Evolutionary conservation across 345 rosid species (phyloP), one percentile per base, ranked within the genome.

Genomic region (Erodium maritimum): DNA sequence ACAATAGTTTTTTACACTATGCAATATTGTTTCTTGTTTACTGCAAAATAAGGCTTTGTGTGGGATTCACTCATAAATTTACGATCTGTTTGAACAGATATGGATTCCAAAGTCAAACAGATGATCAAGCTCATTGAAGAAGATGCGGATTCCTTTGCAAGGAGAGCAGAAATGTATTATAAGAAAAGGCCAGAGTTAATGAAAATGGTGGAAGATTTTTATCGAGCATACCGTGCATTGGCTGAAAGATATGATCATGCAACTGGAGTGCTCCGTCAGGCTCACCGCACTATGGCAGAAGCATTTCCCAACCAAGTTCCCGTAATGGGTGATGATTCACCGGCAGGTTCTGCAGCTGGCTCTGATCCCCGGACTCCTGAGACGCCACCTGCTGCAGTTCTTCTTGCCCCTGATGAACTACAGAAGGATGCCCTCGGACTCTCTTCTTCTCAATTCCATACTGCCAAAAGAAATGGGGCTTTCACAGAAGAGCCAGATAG

Each of bases 221-320:
- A 90, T 67, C 79, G 99, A 72, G 97, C 91, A 3, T 94, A 94
- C 60, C 95, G 99, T 70, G 96, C 96, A 23, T 76, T 94, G 72
- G 97, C 99, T 63, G 99, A 85, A 78, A 84, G 99, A 81, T 94
- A 94, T 56, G 91, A 90, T 77, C 82, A 94, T 74, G 99, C 99
- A 1, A 94, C 97, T 0, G 95, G 91, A 53, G 96, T 77, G 25
- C 74, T 94, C 58, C 95, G 80, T 65, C 99, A 94, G 69, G 96
- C 96, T 56, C 99, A 94, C 61, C 73, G 73, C 66, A 81, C 96
- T 59, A 87, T 94, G 91, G 77, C 95, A 22, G 96, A 90, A 77
- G 97, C 87, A 12, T 93, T 89, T 69, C 99, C 99, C 8, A 89
- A 85, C 66, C 99, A 94, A 69, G 76, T 83, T 54, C 97, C 91